phyloP scores from a whole-genome alignment of 2,329 filamentous ascomycete species.

The Talaromyces sp. region DNA sequence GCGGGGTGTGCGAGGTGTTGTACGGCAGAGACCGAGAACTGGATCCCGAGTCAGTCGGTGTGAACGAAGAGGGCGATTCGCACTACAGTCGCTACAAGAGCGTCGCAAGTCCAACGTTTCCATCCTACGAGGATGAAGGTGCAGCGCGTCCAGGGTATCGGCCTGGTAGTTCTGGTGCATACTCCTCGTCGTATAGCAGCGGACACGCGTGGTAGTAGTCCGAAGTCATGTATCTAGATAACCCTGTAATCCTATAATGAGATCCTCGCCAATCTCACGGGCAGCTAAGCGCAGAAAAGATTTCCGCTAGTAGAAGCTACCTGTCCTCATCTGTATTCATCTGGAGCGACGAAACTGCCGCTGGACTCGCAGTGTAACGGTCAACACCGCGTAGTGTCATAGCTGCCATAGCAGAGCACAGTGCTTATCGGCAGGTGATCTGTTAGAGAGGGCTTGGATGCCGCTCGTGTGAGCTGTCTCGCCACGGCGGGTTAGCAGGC shows the following conservation, averaged over 20 bases:
- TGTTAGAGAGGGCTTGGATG: background rate
- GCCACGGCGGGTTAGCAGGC: background rate
- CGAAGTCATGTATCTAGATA: background rate
- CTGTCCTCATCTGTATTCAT: background rate
- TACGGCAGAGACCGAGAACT: constrained; percentile 61
- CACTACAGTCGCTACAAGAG: constrained; percentile 2
- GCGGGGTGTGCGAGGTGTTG: constrained; percentile 88
- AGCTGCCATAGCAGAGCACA: background rate
- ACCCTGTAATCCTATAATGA: background rate
- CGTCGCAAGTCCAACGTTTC: background rate
- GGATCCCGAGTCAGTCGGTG: constrained; percentile 9
- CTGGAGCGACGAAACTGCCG: background rate
- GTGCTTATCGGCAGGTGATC: background rate
- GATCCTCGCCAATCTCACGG: background rate
- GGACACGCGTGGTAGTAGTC: background rate
- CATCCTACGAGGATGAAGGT: background rate
- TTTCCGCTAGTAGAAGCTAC: background rate
- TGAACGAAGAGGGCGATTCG: background rate
- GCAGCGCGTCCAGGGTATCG: background rate
- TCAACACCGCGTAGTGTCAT: background rate
- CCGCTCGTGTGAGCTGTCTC: background rate
- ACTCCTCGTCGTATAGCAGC: background rate
- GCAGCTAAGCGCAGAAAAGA: background rate
- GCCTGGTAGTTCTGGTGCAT: background rate
- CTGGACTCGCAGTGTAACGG: background rate